Evolutionary conservation across 768 basidiomycete species (phyloP), one percentile per base, ranked within the genome.

Genomic region (Vararia minispora): DNA sequence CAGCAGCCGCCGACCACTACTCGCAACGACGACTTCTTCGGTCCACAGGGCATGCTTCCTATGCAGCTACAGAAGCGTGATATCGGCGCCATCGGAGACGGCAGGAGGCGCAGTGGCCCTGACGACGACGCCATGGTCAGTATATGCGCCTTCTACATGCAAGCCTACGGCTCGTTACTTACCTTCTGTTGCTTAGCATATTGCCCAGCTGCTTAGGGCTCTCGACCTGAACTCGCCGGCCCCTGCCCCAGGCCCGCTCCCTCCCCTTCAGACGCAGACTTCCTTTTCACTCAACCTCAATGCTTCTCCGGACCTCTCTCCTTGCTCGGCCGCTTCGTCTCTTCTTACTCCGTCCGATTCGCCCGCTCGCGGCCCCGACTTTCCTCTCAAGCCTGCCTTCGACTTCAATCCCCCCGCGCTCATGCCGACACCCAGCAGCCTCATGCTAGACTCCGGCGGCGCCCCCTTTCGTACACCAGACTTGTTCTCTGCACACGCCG

Each of bases 31-130:
- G 81, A 84, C 51, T 69, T 80, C 39, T 84, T 85, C 47, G 81
- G 79, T 3, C 68, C 72, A 1, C 53, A 68, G 22, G 66, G 65
- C 8, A 49, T 57, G 36, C 50, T 58, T 43, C n/a, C n/a, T n/a
- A 50, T 57, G 41, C 39, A 45, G 36, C 44, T 50, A 22, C 66
- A 64, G 44, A 73, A 72, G 46, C 65, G 56, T 47, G 58, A 60
- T 42, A 64, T 85, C 35, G 82, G 84, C 5, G 80, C 81, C 52
- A 77, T 87, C 53, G 85, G 84, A 32, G 85, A 88, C 50, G 84
- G 83, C 12, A 71, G 81, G 48, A 82, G 76, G 58, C 76, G 69
- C 55, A 63, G 59, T 36, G 69, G 62, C 33, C 71, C 77, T 4
- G 72, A 68, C 32, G 69, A 69, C 32, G 75, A 71, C 28, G 69